A percentile compares a stretch with the other conserved stretches of the same genome.
Evolutionary conservation across 495 filamentous ascomycete species (phyloP).

Genomic region (Daldinia concentrica): DNA sequence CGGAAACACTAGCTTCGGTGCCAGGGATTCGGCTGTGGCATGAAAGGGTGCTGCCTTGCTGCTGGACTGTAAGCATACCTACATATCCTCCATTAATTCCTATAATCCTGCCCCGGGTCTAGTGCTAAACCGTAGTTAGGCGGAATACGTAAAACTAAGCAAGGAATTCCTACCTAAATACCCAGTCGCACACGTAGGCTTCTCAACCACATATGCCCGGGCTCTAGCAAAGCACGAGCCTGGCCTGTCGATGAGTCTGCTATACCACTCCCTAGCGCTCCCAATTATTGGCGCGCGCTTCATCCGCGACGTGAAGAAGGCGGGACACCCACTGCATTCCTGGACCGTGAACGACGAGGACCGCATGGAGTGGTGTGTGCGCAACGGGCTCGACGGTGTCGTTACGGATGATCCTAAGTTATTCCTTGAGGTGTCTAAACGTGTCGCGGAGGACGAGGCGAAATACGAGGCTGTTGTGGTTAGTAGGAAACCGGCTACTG

Average conservation of each 20-base stretch:
- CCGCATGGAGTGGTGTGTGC: conserved; percentile 76
- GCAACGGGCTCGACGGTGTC: conserved; percentile 50
- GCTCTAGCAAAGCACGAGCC: conserved; percentile 69
- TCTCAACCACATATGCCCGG: conserved; percentile 72
- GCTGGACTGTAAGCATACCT: conserved; percentile 72
- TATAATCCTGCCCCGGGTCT: background rate
- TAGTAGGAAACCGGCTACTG: background rate
- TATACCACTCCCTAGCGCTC: conserved; percentile 70
- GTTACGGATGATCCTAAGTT: conserved; percentile 64
- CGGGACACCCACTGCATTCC: conserved; percentile 67
- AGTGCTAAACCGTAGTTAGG: conserved; percentile 55
- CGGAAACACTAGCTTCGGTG: conserved; percentile 66
- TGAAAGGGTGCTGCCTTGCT: conserved; percentile 76
- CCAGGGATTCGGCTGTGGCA: conserved; percentile 67
- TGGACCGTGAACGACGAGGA: conserved; percentile 87
- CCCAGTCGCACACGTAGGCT: conserved; percentile 76
- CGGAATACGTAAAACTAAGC: conserved; percentile 69
- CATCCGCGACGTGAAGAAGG: conserved; percentile 63
- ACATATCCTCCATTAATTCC: background rate
- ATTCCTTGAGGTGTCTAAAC: conserved; percentile 55
- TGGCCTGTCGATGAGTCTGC: conserved; percentile 77
- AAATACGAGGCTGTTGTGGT: background rate
- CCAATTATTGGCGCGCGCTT: conserved; percentile 68
- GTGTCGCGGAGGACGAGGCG: background rate
- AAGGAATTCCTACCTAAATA: conserved; percentile 70